These are phyloP conservation scores for Tanacetum coccineum DNA, from an alignment of 129 eudicot species.

Conservation along the genomic window DNA sequence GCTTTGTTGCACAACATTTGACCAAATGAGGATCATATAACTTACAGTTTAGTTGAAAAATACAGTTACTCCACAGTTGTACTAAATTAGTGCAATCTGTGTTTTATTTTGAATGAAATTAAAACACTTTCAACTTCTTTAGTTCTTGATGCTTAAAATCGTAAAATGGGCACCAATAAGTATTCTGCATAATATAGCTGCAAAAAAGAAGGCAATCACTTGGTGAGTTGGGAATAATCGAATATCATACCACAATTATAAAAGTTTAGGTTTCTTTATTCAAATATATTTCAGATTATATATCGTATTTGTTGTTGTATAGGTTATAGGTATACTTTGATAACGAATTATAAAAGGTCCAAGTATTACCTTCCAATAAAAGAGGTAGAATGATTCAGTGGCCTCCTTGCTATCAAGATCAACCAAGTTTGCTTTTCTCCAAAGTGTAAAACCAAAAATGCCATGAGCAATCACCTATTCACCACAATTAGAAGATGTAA, in stretches of 20 bases:
- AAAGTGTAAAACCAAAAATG: constrained; percentile 32
- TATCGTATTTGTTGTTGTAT: background rate
- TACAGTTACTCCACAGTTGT: no score
- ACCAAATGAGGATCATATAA: no score
- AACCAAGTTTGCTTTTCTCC: constrained; percentile 28
- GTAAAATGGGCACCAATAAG: constrained; percentile 32
- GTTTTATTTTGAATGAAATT: no score
- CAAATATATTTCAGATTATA: background rate
- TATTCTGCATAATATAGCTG: constrained; percentile 32
- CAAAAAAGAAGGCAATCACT: constrained; percentile 6
- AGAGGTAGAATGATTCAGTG: constrained; percentile 27
- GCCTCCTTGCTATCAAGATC: constrained; percentile 26
- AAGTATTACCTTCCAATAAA: constrained; percentile 31
- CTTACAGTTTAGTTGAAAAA: no score
- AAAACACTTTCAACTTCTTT: no score
- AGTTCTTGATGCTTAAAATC: constrained; percentile 23
- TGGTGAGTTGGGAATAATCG: background rate
- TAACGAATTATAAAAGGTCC: background rate
- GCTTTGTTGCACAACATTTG: no score
- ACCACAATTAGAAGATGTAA: constrained; percentile 7
- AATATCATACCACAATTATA: background rate
- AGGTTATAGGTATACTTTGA: no score
- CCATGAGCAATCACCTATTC: constrained; percentile 25
- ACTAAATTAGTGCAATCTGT: no score
- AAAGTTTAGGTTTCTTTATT: background rate